A percentile compares a stretch with the other conserved stretches of the same genome.
Evolutionary conservation across 2,329 filamentous ascomycete genomes (phyloP).

Genomic region (Leptographium radiaticola): DNA sequence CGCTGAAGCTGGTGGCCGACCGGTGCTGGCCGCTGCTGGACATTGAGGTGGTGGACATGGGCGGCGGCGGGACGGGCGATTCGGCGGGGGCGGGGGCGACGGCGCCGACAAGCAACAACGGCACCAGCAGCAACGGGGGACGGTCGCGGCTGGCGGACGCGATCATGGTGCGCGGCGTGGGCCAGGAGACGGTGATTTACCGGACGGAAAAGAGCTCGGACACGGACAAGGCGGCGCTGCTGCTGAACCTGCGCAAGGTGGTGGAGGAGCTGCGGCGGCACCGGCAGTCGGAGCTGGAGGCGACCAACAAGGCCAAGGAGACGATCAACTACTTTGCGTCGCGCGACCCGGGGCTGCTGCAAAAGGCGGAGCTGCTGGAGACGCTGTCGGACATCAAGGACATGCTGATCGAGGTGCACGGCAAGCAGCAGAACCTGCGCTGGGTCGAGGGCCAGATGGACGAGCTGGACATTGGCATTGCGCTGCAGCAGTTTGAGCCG

Average conservation of each 20-base stretch:
- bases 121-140: slow-evolving; percentile 17
- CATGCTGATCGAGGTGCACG: slow-evolving; percentile 89
- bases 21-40: slow-evolving; percentile 90
- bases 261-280: slow-evolving; percentile 83
- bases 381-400: slow-evolving; percentile 68
- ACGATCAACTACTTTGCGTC: slow-evolving; percentile 77
- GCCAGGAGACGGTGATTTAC: slow-evolving; percentile 88
- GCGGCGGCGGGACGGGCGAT: not conserved
- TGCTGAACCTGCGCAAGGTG: slow-evolving; percentile 84
- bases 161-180: slow-evolving; percentile 76
- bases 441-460: slow-evolving; percentile 96
- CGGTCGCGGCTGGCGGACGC: slow-evolving; percentile 65
- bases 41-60: slow-evolving; percentile 84
- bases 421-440: slow-evolving; percentile 87
- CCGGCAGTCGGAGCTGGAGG: slow-evolving; percentile 74
- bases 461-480: slow-evolving; percentile 90
- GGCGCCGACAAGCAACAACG: not conserved
- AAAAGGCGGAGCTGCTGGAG: slow-evolving; percentile 70
- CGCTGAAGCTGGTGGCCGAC: slow-evolving; percentile 77
- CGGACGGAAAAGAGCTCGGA: slow-evolving; percentile 72
- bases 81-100: slow-evolving; percentile 11
- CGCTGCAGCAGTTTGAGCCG: slow-evolving; percentile 75
- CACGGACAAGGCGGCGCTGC: slow-evolving; percentile 63
- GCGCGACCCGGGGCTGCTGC: slow-evolving; percentile 61
- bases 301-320: slow-evolving; percentile 71